phyloP scores from a whole-genome alignment of 2,329 filamentous ascomycete species.

The Aspergillus sp. region DNA sequence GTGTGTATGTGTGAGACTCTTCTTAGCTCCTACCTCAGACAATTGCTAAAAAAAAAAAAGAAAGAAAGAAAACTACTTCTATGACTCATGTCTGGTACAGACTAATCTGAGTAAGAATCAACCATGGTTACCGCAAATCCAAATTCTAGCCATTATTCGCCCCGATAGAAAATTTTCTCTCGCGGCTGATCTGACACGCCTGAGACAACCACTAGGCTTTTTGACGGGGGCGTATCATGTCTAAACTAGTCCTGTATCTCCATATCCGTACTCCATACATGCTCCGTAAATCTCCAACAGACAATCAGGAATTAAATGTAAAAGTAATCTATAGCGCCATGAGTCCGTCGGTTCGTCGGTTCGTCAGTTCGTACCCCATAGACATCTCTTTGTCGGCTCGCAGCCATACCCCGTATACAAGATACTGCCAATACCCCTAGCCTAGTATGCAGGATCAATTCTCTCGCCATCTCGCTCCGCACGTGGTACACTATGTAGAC shows the following conservation, averaged over 20 bases:
- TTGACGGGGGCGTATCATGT: too few relatives aligned
- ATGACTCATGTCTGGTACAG: conserved; percentile 6
- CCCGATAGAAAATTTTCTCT: not conserved
- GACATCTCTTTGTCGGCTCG: too few relatives aligned
- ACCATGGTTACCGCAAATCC: conserved; percentile 9
- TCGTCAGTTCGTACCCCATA: not conserved
- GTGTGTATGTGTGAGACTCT: too few relatives aligned
- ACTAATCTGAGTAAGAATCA: not conserved
- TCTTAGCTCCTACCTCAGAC: not conserved
- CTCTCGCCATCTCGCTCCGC: conserved; percentile 42
- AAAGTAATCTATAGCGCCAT: not conserved
- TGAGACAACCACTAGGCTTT: not conserved
- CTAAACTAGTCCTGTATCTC: too few relatives aligned
- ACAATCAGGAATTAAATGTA: not conserved
- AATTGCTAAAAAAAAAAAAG: not conserved
- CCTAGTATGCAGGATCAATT: conserved; percentile 25
- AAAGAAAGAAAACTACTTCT: not conserved
- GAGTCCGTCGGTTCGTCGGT: not conserved
- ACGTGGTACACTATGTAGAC: conserved; percentile 36
- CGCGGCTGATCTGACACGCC: not conserved
- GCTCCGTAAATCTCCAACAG: not conserved
- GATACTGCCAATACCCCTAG: too few relatives aligned
- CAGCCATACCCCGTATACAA: too few relatives aligned
- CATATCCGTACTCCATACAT: too few relatives aligned
- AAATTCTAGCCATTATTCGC: conserved; percentile 1